Evolutionary conservation across 2,329 filamentous ascomycete genomes (phyloP).

Genomic region (Colletotrichum costaricense): DNA sequence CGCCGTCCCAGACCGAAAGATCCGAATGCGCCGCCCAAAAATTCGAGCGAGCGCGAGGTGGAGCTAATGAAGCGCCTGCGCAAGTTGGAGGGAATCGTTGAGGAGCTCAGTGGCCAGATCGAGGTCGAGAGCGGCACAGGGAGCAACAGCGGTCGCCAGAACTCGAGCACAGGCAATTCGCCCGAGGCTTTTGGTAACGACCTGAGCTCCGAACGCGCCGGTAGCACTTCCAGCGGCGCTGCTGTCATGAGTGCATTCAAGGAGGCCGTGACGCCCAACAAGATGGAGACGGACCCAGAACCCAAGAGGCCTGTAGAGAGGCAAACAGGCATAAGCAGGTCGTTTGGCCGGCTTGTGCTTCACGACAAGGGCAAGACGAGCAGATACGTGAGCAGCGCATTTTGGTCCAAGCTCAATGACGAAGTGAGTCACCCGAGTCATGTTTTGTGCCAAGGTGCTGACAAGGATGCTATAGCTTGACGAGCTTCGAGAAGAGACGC

Average conservation of each 20-base stretch:
- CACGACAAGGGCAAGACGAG: conserved; percentile 76
- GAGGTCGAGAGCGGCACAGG: conserved; percentile 57
- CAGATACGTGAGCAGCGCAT: conserved; percentile 80
- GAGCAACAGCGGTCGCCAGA: conserved; percentile 37
- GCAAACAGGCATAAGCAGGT: conserved; percentile 51
- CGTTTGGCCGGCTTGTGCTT: conserved; percentile 76
- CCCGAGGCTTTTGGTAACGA: conserved; percentile 42
- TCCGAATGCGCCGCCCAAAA: conserved; percentile 70
- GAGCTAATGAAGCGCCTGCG: conserved; percentile 79
- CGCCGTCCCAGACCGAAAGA: conserved; percentile 74
- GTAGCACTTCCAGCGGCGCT: conserved; percentile 10
- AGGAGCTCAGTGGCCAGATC: conserved; percentile 74
- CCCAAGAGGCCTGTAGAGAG: conserved; percentile 36
- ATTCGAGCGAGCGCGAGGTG: conserved; percentile 70
- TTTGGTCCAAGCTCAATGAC: conserved; percentile 81
- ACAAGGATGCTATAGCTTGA: conserved; percentile 47
- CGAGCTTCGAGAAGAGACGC: conserved; percentile 55
- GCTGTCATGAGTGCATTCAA: neutral
- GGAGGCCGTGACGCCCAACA: neutral
- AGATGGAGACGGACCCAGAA: conserved; percentile 36
- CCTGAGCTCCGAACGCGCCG: conserved; percentile 14
- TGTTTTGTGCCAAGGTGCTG: conserved; percentile 33
- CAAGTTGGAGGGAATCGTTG: conserved; percentile 81
- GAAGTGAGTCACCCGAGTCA: conserved; percentile 63
- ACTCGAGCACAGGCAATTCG: conserved; percentile 41